These are phyloP conservation scores for Phaeosphaeria sp. DNA, from an alignment of 2,329 filamentous ascomycete species.

Conservation along the genomic window DNA sequence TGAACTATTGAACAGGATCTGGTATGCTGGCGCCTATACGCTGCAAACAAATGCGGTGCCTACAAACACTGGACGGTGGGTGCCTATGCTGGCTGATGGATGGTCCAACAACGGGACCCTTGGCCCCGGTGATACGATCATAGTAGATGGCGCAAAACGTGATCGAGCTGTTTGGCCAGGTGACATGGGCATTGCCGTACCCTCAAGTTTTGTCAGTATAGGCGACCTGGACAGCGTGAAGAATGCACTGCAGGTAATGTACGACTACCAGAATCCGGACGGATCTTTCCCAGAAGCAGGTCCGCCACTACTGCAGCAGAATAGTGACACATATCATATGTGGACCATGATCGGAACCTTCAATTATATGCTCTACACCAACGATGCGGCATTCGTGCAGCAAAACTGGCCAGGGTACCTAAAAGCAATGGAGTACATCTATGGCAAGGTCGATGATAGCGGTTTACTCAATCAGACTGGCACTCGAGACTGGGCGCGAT, in stretches of 20 bases:
- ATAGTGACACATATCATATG: constrained; percentile 50
- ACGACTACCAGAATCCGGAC: constrained; percentile 21
- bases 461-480: constrained; percentile 60
- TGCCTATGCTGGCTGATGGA: constrained; percentile 24
- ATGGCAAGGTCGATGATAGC: constrained; percentile 44
- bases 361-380: constrained; percentile 64
- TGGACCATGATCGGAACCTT: constrained; percentile 65
- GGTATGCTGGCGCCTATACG: constrained; percentile 60
- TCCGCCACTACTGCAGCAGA: constrained; percentile 46
- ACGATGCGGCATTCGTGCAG: constrained; percentile 58
- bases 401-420: constrained; percentile 59
- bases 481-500: constrained; percentile 60
- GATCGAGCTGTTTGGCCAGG: constrained; percentile 48
- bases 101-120: constrained; percentile 49
- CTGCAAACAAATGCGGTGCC: constrained; percentile 48
- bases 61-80: constrained; percentile 40
- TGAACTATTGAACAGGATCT: constrained; percentile 62
- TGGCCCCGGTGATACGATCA: constrained; percentile 39
- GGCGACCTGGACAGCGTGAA: constrained; percentile 19
- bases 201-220: constrained; percentile 15
- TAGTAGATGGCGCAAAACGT: constrained; percentile 51
- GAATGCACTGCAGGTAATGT: constrained; percentile 21
- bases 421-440: constrained; percentile 56
- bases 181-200: constrained; percentile 24
- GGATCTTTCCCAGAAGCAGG: constrained; percentile 50